phyloP scores from a whole-genome alignment of 192 early-diverging fungal species.

The Rhizophlyctis rosea region DNA sequence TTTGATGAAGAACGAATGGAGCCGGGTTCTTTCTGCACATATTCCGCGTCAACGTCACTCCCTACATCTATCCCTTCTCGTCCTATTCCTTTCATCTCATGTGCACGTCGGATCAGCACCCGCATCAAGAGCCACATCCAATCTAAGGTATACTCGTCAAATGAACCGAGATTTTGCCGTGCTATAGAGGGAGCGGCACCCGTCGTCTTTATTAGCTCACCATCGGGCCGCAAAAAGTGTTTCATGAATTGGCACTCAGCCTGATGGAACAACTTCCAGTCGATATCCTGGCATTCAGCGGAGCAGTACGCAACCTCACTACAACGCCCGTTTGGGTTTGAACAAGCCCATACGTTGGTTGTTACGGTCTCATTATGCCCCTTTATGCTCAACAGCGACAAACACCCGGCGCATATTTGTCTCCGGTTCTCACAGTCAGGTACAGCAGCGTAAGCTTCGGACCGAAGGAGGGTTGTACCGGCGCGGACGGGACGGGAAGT shows the following conservation, averaged over 20 bases:
- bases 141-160: slow-evolving; percentile 24
- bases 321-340: slow-evolving; percentile 4
- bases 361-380: not conserved
- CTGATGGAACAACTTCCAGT: slow-evolving; percentile 28
- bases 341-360: not conserved
- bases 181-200: not conserved
- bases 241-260: slow-evolving; percentile 24
- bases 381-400: slow-evolving; percentile 10
- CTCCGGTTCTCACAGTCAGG: slow-evolving; percentile 26
- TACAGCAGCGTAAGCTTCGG: slow-evolving; percentile 29
- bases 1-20: no score
- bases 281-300: slow-evolving; percentile 12
- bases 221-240: slow-evolving; percentile 16
- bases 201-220: not conserved
- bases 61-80: not conserved
- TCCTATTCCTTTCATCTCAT: slow-evolving; percentile 8
- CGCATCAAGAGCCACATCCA: slow-evolving; percentile 35
- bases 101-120: slow-evolving; percentile 15
- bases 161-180: not conserved
- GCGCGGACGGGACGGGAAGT: slow-evolving; percentile 3
- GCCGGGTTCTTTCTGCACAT: no score
- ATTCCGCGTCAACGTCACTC: not conserved
- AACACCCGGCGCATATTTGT: slow-evolving; percentile 32
- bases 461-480: slow-evolving; percentile 22
- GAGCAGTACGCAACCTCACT: slow-evolving; percentile 28